Conservation (phyloP, 495 filamentous ascomycete genomes). For the Trichoderma asperelloides region DNA sequence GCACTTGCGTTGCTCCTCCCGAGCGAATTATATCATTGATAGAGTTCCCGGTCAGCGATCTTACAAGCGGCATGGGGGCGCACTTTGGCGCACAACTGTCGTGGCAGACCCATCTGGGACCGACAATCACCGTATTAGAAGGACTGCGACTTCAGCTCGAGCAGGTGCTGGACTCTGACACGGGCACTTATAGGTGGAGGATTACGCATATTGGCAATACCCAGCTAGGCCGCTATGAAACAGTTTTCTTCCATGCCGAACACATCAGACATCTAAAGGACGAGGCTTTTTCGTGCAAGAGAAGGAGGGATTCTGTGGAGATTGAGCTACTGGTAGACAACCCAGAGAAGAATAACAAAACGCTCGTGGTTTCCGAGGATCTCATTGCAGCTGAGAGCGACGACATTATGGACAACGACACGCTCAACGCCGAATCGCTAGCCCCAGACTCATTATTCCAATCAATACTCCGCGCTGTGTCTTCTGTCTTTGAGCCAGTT, state of each 20-base stretch:
- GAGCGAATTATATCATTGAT: slow-evolving; percentile 58
- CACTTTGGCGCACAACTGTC: slow-evolving; percentile 43
- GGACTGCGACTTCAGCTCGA: slow-evolving; percentile 74
- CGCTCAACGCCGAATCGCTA: slow-evolving; percentile 3
- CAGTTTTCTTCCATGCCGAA: slow-evolving; percentile 70
- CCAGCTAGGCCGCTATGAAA: slow-evolving; percentile 80
- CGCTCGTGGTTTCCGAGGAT: not conserved
- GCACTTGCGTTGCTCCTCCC: slow-evolving; percentile 49
- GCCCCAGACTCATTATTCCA: slow-evolving; percentile 25
- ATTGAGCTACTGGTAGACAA: slow-evolving; percentile 19
- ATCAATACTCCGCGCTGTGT: slow-evolving; percentile 27
- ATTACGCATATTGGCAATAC: slow-evolving; percentile 73
- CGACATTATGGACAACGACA: slow-evolving; percentile 10
- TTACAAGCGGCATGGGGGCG: slow-evolving; percentile 42
- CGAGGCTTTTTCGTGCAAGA: slow-evolving; percentile 52
- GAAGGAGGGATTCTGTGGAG: slow-evolving; percentile 14
- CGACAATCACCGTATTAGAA: slow-evolving; percentile 68
- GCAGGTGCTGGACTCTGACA: slow-evolving; percentile 47
- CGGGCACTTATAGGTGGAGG: slow-evolving; percentile 42
- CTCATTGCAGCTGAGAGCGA: not conserved
- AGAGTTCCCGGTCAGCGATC: slow-evolving; percentile 64
- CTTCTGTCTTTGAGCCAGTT: slow-evolving; percentile 21
- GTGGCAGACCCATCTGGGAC: slow-evolving; percentile 52
- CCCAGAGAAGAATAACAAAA: not conserved
- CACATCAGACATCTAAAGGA: slow-evolving; percentile 69